Evolutionary conservation across 129 eudicot species (phyloP).

Genomic region (Centrapalus pauciflorus): DNA sequence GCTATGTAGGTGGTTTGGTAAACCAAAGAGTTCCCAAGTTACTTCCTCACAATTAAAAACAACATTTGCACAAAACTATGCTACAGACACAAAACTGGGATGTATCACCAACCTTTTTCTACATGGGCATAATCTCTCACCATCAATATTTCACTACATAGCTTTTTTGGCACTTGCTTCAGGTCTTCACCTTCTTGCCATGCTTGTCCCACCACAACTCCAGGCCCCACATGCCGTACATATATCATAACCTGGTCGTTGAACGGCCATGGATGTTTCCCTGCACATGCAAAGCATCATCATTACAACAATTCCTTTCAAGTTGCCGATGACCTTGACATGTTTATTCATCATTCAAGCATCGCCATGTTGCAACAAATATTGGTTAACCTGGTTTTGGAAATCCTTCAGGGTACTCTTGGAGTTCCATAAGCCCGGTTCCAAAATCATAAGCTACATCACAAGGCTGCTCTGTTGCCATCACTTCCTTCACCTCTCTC

Average conservation of each 20-base stretch:
- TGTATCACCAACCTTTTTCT: constrained; percentile 25
- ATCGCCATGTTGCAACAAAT: not conserved
- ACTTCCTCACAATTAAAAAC: not conserved
- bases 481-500: constrained; percentile 53
- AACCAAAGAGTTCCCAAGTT: no score
- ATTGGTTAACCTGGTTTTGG: constrained; percentile 62
- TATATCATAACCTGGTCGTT: constrained; percentile 61
- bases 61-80: not conserved
- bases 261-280: constrained; percentile 70
- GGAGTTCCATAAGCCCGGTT: constrained; percentile 51
- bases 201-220: constrained; percentile 74
- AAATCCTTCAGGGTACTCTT: constrained; percentile 60
- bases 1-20: no score
- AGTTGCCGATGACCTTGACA: no score
- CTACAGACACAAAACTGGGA: not conserved
- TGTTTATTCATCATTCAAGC: not conserved
- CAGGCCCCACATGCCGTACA: constrained; percentile 60
- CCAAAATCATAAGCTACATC: constrained; percentile 79
- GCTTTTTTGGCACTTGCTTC: constrained; percentile 64
- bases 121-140: constrained; percentile 43
- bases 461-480: constrained; percentile 91
- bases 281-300: constrained; percentile 32
- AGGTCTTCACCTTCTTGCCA: constrained; percentile 82
- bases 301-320: not conserved
- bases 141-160: constrained; percentile 75